Evolutionary conservation across 2,329 filamentous ascomycete genomes (phyloP), one percentile per base, ranked within the genome.

Genomic region (Colletotrichum sansevieriae): DNA sequence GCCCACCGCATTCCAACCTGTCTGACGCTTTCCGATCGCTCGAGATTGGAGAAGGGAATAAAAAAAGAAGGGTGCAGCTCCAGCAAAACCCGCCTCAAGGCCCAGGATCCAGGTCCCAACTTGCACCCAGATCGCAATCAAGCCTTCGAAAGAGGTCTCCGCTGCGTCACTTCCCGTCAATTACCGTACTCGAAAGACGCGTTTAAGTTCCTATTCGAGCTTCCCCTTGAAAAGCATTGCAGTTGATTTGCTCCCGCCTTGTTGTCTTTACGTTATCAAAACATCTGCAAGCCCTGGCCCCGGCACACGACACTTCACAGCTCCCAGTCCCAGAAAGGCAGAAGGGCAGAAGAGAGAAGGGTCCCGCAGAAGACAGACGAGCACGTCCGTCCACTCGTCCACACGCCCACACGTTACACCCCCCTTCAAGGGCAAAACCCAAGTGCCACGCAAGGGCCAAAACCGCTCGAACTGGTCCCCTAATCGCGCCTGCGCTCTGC

Each of bases 251-350:
- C 58, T 57, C 44, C 29, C 18, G 43, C n/a, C 18, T 37, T 20
- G 57, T 67, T 68, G 51, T 51, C 67, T 63, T 70, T 68, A 70
- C 67, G 67, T 63, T 60, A 68, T 62, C 54, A 68, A 68, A 68
- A 68, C 62, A 68, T 52, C 43, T 29, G 41, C 47, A 33, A 60
- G 49, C 65, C 65, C 65, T 68, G 65, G 13, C 35, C 61, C 62
- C 54, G 47, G 62, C 65, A 65, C 62, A 56, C 65, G 65, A 65
- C 65, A 68, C 65, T 10, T n/a, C 13, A 22, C 59, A 52, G 22
- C 49, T 63, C 29, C 49, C 60, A 46, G 37, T 63, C 51, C 60
- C 60, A 55, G 41, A 55, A 56, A 47, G 46, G 46, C 58, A 63
- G 52, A 64, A 39, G 44, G 18, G 35, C 62, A 55, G 43, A 63